These are phyloP conservation scores for Quercus wislizeni DNA, from an alignment of 306 rosid species.

Conservation along the genomic window DNA sequence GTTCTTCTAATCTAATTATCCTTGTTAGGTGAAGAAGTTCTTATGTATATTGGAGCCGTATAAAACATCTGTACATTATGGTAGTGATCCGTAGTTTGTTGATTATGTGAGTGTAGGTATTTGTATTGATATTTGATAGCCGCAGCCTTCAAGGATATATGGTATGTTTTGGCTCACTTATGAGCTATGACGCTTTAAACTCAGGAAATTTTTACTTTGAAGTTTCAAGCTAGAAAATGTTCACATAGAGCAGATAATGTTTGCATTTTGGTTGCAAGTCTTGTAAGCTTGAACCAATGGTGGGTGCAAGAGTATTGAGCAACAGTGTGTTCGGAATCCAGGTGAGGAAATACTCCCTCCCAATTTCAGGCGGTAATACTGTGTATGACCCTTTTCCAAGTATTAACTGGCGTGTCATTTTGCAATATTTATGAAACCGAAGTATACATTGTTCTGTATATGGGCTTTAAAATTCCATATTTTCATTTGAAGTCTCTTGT, in stretches of 20 bases:
- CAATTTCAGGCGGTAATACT: no score
- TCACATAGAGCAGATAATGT: neutral
- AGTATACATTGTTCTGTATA: no score
- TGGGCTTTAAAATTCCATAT: no score
- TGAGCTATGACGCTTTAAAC: neutral
- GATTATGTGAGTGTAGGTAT: no score
- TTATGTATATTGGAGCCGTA: conserved; percentile 29
- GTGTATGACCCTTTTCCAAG: no score
- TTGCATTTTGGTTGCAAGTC: neutral
- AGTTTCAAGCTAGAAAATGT: neutral
- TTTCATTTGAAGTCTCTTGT: no score
- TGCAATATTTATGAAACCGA: no score
- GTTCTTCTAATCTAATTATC: neutral
- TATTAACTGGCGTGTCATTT: no score
- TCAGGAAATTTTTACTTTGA: neutral
- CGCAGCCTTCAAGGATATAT: neutral
- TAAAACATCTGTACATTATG: conserved; percentile 14
- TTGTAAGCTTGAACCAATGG: neutral
- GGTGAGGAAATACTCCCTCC: no score
- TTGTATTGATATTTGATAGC: neutral
- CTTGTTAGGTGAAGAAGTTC: neutral
- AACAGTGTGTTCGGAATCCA: no score
- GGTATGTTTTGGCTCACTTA: neutral
- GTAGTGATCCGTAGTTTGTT: neutral
- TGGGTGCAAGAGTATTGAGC: no score